Conservation (phyloP, 495 filamentous ascomycete species). For the Talaromyces liani region DNA sequence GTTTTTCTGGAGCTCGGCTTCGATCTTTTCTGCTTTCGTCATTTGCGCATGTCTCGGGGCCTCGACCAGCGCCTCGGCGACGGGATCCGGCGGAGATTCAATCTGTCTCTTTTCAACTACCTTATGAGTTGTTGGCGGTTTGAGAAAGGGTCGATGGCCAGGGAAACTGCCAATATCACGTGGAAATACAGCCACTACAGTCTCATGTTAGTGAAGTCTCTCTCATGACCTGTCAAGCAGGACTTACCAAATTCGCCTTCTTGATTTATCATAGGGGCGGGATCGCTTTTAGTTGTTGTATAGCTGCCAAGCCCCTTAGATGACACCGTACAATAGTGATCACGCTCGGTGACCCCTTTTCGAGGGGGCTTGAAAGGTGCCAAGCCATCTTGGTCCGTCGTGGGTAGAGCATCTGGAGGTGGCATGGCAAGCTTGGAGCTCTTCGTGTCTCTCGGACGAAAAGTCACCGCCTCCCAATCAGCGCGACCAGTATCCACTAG, state of each 20-base stretch:
- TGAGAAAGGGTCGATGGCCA: not conserved
- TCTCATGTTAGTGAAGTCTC: not conserved
- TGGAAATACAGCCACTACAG: conserved; percentile 3
- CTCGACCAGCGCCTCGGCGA: not conserved
- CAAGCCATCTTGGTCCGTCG: conserved; percentile 50
- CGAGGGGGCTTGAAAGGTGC: not conserved
- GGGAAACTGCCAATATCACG: not conserved
- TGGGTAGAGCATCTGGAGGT: conserved; percentile 25
- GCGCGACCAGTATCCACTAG: conserved; percentile 48
- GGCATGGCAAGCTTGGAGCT: conserved; percentile 20
- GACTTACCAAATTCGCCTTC: not conserved
- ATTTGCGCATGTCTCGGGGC: not conserved
- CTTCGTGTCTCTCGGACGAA: conserved; percentile 30
- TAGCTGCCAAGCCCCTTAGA: conserved; percentile 2
- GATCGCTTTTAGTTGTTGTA: conserved; percentile 7
- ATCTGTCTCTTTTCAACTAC: not conserved
- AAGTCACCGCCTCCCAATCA: conserved; percentile 52
- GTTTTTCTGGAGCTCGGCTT: conserved; percentile 18
- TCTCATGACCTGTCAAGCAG: too few relatives aligned
- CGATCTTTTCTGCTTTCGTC: conserved; percentile 10
- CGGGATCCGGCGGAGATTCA: not conserved
- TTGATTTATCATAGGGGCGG: not conserved
- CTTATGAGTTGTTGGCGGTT: not conserved
- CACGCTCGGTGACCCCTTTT: not conserved
- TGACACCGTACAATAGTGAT: conserved; percentile 2